Evolutionary conservation across 164 flowering plant species (phyloP), one percentile per base, ranked within the genome.

Genomic region (Berberis thunbergii): DNA sequence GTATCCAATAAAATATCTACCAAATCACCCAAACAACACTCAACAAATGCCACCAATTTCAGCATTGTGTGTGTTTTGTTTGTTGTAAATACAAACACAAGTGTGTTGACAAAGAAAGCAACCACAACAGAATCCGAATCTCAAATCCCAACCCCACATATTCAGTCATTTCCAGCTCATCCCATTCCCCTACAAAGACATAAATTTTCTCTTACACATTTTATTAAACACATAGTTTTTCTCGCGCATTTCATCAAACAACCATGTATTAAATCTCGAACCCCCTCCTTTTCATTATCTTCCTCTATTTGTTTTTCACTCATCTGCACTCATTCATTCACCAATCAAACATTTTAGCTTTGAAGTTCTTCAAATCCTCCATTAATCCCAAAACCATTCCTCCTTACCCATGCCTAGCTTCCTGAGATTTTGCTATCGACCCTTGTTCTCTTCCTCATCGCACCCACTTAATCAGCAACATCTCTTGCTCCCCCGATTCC

Each of bases 361-460:
- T 87, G 4, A 57, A 75, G 59, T 75, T 83, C 49, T 77, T 87
- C 70, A 85, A 81, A 54, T 54, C 81, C 60, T 46, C 84, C 41
- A 69, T 87, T 44, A 69, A 79, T 7, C 77, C 88, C 1, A 45
- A 70, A 9, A 70, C 86, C 10, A 79, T 86, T 61, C 78, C 79
- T 2, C 61, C 81, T 2, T 84, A 75, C 79, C 81, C 96, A 3
- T 86, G 96, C 49, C 73, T 84, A 2, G 85, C 77, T 26, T 73
- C 86, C 5, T 86, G 91, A 88, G 69, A 84, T 74, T 86, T 84
- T 83, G 53, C 82, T 60, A 59, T 73, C 70, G 95, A 86, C 64
- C 91, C 89, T 7, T 86, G 95, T 72, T 62, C 82, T 26, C 42
- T 71, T 61, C 86, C 91, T 38, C 85, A 73, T 62, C 74, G 81